Percentiles rank a stretch among this genome's conserved stretches.
Evolutionary conservation across 2,329 filamentous ascomycete genomes (phyloP).

Genomic region (Trichoderma sp.): DNA sequence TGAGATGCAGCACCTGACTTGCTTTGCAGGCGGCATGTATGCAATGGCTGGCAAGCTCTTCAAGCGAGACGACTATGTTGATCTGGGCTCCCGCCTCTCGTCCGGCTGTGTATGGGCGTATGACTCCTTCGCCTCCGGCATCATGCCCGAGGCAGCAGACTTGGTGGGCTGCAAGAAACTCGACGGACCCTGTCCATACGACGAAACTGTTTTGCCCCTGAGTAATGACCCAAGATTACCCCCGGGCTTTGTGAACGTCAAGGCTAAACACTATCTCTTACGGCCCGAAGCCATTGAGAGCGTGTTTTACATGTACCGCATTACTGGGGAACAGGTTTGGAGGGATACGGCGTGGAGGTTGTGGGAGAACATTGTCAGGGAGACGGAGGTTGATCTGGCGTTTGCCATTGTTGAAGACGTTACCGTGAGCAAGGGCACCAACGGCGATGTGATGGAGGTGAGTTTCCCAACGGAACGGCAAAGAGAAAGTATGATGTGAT

Average conservation of each 20-base stretch:
- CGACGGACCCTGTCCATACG: slow-evolving; percentile 38
- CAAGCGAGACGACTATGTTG: slow-evolving; percentile 44
- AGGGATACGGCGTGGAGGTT: slow-evolving; percentile 48
- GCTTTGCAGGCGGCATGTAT: slow-evolving; percentile 70
- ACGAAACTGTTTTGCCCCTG: slow-evolving; percentile 27
- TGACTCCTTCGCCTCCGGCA: slow-evolving; percentile 46
- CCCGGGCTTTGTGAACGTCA: slow-evolving; percentile 58
- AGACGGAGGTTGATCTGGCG: slow-evolving; percentile 44
- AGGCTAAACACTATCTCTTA: slow-evolving; percentile 44
- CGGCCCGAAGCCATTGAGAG: slow-evolving; percentile 54
- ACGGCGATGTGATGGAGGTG: slow-evolving; percentile 62
- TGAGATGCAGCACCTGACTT: slow-evolving; percentile 60
- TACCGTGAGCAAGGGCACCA: slow-evolving; percentile 30
- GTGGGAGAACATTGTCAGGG: slow-evolving; percentile 44
- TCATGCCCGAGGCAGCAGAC: slow-evolving; percentile 53
- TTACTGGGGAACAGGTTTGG: slow-evolving; percentile 46
- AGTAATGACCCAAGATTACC: slow-evolving; percentile 32
- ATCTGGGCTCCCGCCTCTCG: slow-evolving; percentile 47
- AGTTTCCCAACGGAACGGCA: slow-evolving; percentile 25
- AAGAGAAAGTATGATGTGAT: not conserved
- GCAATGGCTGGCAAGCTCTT: slow-evolving; percentile 65
- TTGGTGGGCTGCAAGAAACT: slow-evolving; percentile 38
- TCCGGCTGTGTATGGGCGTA: slow-evolving; percentile 57
- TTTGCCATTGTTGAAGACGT: slow-evolving; percentile 44
- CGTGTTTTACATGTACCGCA: slow-evolving; percentile 51